Evolutionary conservation across 2,329 filamentous ascomycete genomes (phyloP).

Genomic region (Trichoderma afroharzianum): DNA sequence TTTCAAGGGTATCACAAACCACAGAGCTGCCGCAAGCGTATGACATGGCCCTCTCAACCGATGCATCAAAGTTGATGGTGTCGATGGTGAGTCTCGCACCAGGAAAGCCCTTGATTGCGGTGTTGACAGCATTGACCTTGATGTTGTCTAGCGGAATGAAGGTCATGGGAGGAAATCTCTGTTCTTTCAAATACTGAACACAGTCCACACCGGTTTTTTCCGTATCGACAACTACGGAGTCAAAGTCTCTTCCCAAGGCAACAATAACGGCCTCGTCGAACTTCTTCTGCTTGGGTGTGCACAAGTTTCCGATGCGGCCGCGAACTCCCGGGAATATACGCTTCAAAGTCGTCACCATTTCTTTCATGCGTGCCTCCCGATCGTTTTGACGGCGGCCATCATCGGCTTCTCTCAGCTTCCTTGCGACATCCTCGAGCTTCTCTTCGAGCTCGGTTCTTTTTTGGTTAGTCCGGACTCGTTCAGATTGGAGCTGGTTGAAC

Average conservation of each 20-base stretch:
- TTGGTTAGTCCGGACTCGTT: constrained; percentile 75
- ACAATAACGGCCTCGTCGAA: constrained; percentile 91
- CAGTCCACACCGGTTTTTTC: constrained; percentile 93
- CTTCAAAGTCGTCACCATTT: constrained; percentile 81
- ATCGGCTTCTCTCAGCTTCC: constrained; percentile 79
- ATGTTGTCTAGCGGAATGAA: constrained; percentile 98
- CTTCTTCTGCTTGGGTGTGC: constrained; percentile 95
- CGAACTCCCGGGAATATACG: constrained; percentile 89
- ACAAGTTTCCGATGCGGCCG: constrained; percentile 85
- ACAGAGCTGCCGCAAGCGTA: constrained; percentile 95
- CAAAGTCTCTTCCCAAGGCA: constrained; percentile 87
- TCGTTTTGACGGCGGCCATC: constrained; percentile 82
- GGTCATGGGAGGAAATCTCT: constrained; percentile 80
- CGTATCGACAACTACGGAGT: constrained; percentile 90
- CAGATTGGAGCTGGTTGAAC: constrained; percentile 79
- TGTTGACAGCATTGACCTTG: constrained; percentile 87
- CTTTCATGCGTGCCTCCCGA: constrained; percentile 73
- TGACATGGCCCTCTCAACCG: constrained; percentile 85
- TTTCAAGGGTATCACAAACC: constrained; percentile 81
- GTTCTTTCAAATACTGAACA: constrained; percentile 89
- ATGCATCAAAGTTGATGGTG: constrained; percentile 87
- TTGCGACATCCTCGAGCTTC: constrained; percentile 77
- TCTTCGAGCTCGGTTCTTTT: constrained; percentile 86
- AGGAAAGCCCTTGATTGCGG: constrained; percentile 83
- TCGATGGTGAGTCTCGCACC: constrained; percentile 89